Base-by-base conservation (phyloP, 495 filamentous ascomycete species). In the Penicillium coprophilum region DNA sequence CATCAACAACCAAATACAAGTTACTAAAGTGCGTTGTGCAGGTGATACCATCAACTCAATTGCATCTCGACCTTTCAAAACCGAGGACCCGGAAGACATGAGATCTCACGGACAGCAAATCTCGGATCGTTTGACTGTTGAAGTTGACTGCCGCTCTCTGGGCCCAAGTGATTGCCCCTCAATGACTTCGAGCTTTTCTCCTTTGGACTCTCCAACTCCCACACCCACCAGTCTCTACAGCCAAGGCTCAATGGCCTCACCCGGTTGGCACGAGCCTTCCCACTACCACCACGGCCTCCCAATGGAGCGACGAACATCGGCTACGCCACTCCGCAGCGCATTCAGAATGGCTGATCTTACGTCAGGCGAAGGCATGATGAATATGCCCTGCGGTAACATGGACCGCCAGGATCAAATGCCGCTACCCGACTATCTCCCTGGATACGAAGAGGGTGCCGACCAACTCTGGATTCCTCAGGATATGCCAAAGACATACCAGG, bases 151-250 rank as follows among this genome's bases (percentile, higher is more conserved):
- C 53, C 69, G 66, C 36, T 72, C 74, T 28, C 53, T 77, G 63
- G 72, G 74, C 52, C 69, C 75, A 24, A 77, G 67, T 66, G 73
- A 74, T 53, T 78, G 74, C 62, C 74, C 72, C n/a, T 77, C 74
- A 19, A 77, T 75, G 72, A 71, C 62, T 43, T 75, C 74, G 9
- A 76, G 71, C 56, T 78, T 75, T 57, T 78, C 74, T 38, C 72
- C 73, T 50, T 61, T 76, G 60, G 74, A 77, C 48, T 78, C 76
- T 30, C 74, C 74, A 0, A 77, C 71, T 21, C 73, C 73, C 1
- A 78, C 76, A 1, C 76, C 76, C 6, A 76, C 74, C 17, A 77
- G 71, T 55, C 60, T 76, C 19, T 77, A 77, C 57, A 76, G 76
- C 49, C 73, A 77, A 46, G 63, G 66, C 32, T 74, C 74, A 2